A percentile compares a stretch with the other conserved stretches of the same genome.
phyloP scores from a whole-genome alignment of 176 grass and related monocot genomes.

The Triticum urartu region DNA sequence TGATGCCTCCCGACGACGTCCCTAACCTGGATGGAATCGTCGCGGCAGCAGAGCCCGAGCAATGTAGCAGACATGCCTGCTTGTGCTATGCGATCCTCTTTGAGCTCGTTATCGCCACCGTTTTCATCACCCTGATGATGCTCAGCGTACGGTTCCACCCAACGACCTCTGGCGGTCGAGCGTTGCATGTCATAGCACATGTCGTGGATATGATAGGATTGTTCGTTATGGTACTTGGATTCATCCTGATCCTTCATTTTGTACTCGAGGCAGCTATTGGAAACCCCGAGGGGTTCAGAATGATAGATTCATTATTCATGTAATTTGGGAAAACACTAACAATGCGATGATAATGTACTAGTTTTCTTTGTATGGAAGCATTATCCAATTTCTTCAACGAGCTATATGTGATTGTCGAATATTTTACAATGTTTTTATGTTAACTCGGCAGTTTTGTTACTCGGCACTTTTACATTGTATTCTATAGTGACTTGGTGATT shows the following conservation, averaged over 20 bases:
- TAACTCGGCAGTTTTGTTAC: no score
- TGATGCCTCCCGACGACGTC: neutral
- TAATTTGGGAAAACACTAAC: neutral
- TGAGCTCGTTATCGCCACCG: neutral
- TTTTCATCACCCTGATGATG: neutral
- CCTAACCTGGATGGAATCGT: neutral
- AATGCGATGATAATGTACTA: neutral
- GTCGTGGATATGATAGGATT: neutral
- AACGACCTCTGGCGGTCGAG: neutral
- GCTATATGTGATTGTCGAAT: neutral
- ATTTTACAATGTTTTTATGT: no score
- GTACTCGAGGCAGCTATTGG: neutral
- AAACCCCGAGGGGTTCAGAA: neutral
- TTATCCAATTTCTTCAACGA: neutral
- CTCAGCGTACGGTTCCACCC: neutral
- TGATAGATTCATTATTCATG: neutral
- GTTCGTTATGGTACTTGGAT: neutral
- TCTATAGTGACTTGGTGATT: no score
- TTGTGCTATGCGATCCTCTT: neutral
- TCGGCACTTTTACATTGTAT: no score
- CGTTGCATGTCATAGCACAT: neutral
- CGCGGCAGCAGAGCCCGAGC: neutral
- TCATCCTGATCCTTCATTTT: neutral
- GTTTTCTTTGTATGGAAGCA: neutral
- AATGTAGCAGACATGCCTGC: neutral